These are phyloP conservation scores for Phellopilus nigrolimitatus DNA, from an alignment of 1,284 basidiomycete species.

Conservation along the genomic window DNA sequence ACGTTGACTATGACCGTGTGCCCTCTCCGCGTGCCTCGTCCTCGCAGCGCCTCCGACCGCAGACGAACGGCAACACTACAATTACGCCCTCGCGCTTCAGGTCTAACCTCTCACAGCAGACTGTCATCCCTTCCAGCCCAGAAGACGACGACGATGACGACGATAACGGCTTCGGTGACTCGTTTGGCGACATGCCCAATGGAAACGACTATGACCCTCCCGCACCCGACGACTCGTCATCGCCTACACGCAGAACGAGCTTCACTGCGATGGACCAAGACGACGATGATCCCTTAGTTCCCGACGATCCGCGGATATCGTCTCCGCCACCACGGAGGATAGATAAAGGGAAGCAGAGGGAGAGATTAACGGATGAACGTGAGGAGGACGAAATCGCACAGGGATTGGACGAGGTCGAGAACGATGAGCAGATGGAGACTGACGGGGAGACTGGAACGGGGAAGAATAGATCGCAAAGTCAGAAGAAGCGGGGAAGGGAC, in stretches of 20 bases:
- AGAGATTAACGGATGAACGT: constrained; percentile 31
- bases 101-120: constrained; percentile 33
- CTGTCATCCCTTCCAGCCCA: constrained; percentile 22
- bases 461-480: constrained; percentile 18
- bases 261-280: constrained; percentile 40
- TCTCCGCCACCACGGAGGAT: constrained; percentile 21
- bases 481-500: constrained; percentile 19
- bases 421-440: constrained; percentile 25
- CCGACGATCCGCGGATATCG: constrained; percentile 26
- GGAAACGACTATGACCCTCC: constrained; percentile 23
- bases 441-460: constrained; percentile 31
- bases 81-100: constrained; percentile 42
- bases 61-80: constrained; percentile 29
- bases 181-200: not conserved
- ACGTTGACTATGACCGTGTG: constrained; percentile 60
- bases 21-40: constrained; percentile 51
- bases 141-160: constrained; percentile 17
- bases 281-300: constrained; percentile 25
- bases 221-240: constrained; percentile 11
- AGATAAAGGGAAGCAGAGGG: constrained; percentile 32
- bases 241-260: constrained; percentile 33
- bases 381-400: constrained; percentile 53
- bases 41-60: constrained; percentile 33
- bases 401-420: constrained; percentile 41
- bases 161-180: constrained; percentile 15